Evolutionary conservation across 768 basidiomycete species (phyloP).

Genomic region (Mrakia hoshinonis): DNA sequence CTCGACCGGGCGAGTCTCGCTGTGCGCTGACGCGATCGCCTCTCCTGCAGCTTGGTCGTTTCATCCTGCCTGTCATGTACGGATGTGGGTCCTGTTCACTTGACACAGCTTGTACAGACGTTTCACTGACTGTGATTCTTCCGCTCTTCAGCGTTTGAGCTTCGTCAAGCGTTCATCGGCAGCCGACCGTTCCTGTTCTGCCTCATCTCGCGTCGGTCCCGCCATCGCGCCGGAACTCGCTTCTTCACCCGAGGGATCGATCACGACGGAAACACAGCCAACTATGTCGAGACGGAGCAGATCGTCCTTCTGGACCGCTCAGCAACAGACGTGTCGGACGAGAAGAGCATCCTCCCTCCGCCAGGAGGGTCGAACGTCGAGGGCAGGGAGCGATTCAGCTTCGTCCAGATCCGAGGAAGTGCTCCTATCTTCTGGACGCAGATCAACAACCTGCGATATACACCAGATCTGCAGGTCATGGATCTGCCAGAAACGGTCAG

Average conservation of each 20-base stretch:
- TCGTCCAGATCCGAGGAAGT: slow-evolving; percentile 88
- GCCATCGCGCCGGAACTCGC: slow-evolving; percentile 89
- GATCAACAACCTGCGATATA: slow-evolving; percentile 87
- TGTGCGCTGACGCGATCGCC: neutral
- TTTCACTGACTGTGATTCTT: neutral
- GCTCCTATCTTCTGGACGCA: slow-evolving; percentile 95
- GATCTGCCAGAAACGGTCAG: slow-evolving; percentile 75
- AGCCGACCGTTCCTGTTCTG: slow-evolving; percentile 64
- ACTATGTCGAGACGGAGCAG: slow-evolving; percentile 98
- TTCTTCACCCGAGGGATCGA: slow-evolving; percentile 95
- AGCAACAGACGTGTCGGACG: slow-evolving; percentile 30
- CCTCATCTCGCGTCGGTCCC: slow-evolving; percentile 86
- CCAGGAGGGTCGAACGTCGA: slow-evolving; percentile 31
- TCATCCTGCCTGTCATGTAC: slow-evolving; percentile 85
- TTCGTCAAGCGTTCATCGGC: slow-evolving; percentile 67
- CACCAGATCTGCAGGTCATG: slow-evolving; percentile 94
- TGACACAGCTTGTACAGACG: neutral
- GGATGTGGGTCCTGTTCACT: slow-evolving; percentile 62
- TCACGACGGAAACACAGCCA: slow-evolving; percentile 77
- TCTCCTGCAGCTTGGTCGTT: slow-evolving; percentile 60
- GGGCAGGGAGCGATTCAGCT: slow-evolving; percentile 53
- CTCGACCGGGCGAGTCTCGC: neutral
- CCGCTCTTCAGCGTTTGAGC: slow-evolving; percentile 63
- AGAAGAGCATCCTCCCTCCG: slow-evolving; percentile 21
- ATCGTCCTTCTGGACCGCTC: slow-evolving; percentile 62